Conservation (phyloP, 257 asterid species). For the Orobanche coerulescens region DNA sequence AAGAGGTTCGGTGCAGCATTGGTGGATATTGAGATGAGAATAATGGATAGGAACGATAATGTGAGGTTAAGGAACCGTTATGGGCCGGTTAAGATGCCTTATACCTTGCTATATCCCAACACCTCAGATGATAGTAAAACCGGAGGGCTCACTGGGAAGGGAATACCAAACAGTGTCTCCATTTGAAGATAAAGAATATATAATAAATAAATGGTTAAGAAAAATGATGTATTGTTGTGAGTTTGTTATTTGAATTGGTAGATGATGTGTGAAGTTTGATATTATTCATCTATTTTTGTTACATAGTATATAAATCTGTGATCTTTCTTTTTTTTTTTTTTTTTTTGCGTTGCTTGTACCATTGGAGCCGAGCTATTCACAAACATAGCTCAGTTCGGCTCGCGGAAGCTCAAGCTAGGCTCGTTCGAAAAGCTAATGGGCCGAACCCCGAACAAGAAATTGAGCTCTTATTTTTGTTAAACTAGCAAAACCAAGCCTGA, state of each 20-base stretch:
- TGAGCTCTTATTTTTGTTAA: no score
- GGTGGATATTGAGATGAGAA: neutral
- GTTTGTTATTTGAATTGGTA: neutral
- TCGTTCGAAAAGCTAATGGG: no score
- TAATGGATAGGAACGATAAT: neutral
- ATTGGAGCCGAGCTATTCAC: no score
- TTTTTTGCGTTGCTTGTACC: no score
- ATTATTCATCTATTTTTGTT: neutral
- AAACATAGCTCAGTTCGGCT: no score
- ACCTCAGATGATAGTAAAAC: constrained; percentile 28
- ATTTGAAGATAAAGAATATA: no score
- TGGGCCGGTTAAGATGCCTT: constrained; percentile 53
- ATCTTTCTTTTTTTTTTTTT: no score
- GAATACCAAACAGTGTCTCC: constrained; percentile 72
- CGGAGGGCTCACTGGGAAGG: constrained; percentile 68
- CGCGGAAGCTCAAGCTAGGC: no score
- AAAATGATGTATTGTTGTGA: neutral
- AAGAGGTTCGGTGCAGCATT: neutral
- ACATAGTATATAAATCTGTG: no score
- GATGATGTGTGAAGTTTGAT: neutral
- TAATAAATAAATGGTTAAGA: neutral
- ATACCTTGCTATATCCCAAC: constrained; percentile 39
- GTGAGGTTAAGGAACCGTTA: constrained; percentile 25
- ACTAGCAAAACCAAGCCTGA: no score
- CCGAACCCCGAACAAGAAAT: no score